phyloP scores from a whole-genome alignment of 352 stramenopile species.

The Hyaloperonospora arabidopsidis region DNA sequence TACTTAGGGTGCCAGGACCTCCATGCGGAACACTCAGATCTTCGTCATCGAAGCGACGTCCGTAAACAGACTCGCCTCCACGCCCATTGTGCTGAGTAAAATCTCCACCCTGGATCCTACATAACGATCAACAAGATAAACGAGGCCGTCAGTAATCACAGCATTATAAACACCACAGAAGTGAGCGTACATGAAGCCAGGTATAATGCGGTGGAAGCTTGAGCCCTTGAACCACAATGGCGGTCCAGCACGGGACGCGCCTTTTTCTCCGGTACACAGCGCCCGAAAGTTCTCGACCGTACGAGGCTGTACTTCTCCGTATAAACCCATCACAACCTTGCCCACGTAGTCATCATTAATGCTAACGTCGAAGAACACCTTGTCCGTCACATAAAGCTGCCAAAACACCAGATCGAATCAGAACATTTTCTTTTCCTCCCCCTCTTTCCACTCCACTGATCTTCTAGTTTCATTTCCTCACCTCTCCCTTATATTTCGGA shows the following conservation, averaged over 20 bases:
- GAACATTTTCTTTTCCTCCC: neutral
- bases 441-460: neutral
- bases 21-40: conserved; percentile 66
- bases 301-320: conserved; percentile 69
- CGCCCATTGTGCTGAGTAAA: conserved; percentile 91
- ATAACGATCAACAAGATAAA: conserved; percentile 10
- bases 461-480: conserved; percentile 6
- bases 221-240: conserved; percentile 92
- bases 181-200: conserved; percentile 85
- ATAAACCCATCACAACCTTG: conserved; percentile 75
- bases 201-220: conserved; percentile 96
- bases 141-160: neutral
- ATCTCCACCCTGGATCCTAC: conserved; percentile 89
- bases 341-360: conserved; percentile 89
- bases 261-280: conserved; percentile 72
- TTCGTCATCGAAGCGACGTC: conserved; percentile 89
- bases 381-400: conserved; percentile 64
- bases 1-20: conserved; percentile 72
- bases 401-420: neutral
- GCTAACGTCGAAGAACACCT: conserved; percentile 95
- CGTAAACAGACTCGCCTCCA: conserved; percentile 94
- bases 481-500: conserved; percentile 40
- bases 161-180: neutral
- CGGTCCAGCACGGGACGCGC: conserved; percentile 82
- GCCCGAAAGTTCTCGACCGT: conserved; percentile 76